Evolutionary conservation across 495 filamentous ascomycete genomes (phyloP).

Genomic region (Talaromyces thailandensis): DNA sequence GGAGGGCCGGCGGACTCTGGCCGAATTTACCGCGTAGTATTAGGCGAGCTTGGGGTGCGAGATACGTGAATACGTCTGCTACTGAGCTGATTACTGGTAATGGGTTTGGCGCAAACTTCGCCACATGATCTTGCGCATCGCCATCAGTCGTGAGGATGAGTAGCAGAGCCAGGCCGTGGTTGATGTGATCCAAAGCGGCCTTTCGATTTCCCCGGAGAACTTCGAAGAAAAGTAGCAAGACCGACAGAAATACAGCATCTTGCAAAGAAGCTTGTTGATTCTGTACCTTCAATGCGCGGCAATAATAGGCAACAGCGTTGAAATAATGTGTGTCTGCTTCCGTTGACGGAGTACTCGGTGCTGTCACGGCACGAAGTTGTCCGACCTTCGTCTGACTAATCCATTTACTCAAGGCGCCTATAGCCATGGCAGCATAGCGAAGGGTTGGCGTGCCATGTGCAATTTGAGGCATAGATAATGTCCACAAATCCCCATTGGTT

Average conservation of each 20-base stretch:
- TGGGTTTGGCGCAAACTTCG: neutral
- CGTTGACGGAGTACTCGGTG: neutral
- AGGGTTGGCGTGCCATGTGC: neutral
- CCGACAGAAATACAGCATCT: neutral
- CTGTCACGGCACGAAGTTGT: neutral
- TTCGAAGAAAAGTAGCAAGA: neutral
- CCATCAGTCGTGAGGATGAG: neutral
- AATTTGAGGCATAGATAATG: neutral
- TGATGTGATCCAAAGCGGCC: slow-evolving; percentile 3
- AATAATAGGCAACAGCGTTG: slow-evolving; percentile 1
- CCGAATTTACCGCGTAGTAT: neutral
- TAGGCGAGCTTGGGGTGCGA: neutral
- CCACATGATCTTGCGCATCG: neutral
- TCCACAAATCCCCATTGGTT: neutral
- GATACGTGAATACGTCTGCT: neutral
- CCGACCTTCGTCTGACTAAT: neutral
- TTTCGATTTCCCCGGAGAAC: neutral
- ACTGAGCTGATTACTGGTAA: neutral
- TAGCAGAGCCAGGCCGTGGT: neutral
- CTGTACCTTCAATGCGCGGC: neutral
- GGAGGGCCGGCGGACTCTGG: neutral
- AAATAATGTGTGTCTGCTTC: slow-evolving; percentile 4
- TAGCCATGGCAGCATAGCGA: slow-evolving; percentile 1
- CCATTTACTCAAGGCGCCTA: slow-evolving; percentile 1
- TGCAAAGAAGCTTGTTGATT: neutral